These are phyloP conservation scores for Suillus variegatus DNA, from an alignment of 768 basidiomycete species.

Conservation along the genomic window DNA sequence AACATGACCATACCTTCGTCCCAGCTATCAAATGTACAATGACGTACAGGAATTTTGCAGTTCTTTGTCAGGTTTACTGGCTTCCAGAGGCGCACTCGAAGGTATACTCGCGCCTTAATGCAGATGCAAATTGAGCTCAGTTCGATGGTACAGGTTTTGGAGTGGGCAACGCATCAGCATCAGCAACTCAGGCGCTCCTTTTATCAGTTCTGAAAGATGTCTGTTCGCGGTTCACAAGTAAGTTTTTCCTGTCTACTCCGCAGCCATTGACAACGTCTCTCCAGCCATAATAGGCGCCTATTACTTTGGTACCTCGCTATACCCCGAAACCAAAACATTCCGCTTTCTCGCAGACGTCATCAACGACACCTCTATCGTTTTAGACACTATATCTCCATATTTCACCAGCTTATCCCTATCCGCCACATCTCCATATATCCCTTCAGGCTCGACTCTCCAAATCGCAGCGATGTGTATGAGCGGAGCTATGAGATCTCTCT, in stretches of 20 bases:
- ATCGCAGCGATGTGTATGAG: conserved; percentile 56
- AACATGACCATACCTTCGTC: neutral
- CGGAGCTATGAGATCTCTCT: conserved; percentile 58
- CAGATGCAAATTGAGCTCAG: neutral
- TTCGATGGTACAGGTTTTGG: conserved; percentile 51
- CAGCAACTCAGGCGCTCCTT: conserved; percentile 64
- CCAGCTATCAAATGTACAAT: conserved; percentile 67
- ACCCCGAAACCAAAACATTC: conserved; percentile 71
- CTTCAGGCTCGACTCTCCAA: conserved; percentile 38
- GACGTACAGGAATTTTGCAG: conserved; percentile 71
- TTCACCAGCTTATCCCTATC: conserved; percentile 37
- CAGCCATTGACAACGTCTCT: neutral
- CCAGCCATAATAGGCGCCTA: conserved; percentile 66
- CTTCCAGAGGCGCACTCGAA: conserved; percentile 69
- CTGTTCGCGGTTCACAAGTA: conserved; percentile 64
- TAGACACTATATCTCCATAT: conserved; percentile 62
- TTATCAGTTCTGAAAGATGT: conserved; percentile 65
- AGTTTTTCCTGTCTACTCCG: conserved; percentile 19
- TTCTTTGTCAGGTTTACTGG: conserved; percentile 60
- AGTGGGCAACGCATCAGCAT: conserved; percentile 67
- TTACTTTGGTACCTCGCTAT: conserved; percentile 61
- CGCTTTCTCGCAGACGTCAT: conserved; percentile 67
- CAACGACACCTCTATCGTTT: conserved; percentile 59
- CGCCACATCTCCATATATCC: conserved; percentile 33
- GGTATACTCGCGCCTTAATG: conserved; percentile 36